These are phyloP conservation scores for Hypoxylon sp. DNA, from an alignment of 2,329 filamentous ascomycete species.

Conservation along the genomic window DNA sequence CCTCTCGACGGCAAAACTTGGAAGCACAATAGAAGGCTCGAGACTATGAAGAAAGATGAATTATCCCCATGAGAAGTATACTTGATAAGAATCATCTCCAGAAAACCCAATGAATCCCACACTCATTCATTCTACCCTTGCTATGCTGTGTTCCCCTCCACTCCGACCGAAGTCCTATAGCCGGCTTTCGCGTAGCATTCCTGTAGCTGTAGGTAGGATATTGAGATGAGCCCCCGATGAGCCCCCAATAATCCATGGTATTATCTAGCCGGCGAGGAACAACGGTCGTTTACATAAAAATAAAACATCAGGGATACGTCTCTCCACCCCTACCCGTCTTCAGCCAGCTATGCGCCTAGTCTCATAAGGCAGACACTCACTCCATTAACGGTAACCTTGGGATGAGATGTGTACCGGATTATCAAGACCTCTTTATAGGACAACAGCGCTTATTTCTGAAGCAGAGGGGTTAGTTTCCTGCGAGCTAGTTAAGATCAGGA, in stretches of 20 bases:
- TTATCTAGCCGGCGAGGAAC: slow-evolving; percentile 31
- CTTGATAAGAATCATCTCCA: slow-evolving; percentile 34
- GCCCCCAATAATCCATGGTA: slow-evolving; percentile 24
- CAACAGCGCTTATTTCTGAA: slow-evolving; percentile 38
- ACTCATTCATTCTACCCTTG: slow-evolving; percentile 32
- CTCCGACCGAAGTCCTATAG: slow-evolving; percentile 34
- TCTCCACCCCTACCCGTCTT: background rate
- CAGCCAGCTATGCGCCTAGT: background rate
- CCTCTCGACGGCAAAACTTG: background rate
- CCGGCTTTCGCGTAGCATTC: slow-evolving; percentile 21
- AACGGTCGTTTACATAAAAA: slow-evolving; percentile 31
- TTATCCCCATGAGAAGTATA: slow-evolving; percentile 25
- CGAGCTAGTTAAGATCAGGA: too few relatives aligned
- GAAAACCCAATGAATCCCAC: slow-evolving; percentile 35
- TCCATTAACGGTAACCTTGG: slow-evolving; percentile 18
- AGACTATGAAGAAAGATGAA: slow-evolving; percentile 1
- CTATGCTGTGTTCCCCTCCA: slow-evolving; percentile 31
- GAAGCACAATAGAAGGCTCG: background rate
- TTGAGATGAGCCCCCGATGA: slow-evolving; percentile 1
- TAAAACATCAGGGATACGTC: slow-evolving; percentile 20
- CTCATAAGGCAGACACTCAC: slow-evolving; percentile 14
- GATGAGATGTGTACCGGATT: slow-evolving; percentile 18
- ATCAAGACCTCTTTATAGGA: slow-evolving; percentile 26
- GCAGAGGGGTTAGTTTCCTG: slow-evolving; percentile 7
- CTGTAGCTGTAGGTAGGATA: slow-evolving; percentile 23